Base-by-base conservation (phyloP, 176 grass and related monocot genomes). In the Olyra latifolia region DNA sequence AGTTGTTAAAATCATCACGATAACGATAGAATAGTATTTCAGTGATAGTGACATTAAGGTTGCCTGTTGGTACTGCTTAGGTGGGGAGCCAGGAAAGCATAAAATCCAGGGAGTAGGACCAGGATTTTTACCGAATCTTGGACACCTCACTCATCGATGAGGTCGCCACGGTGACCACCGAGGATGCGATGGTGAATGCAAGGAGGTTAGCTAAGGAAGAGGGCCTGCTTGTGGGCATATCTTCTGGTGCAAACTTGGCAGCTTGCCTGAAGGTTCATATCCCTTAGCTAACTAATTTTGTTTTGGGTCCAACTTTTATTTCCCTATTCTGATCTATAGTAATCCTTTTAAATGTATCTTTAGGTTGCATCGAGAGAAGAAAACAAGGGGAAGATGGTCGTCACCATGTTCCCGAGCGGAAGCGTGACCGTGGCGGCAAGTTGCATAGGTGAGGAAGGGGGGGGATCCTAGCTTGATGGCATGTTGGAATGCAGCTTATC, bases 21-120 rank as follows among this genome's bases (percentile, higher is more conserved):
- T 25, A 80, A 0, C 24, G 9, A 0, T 17, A 56, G 41, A 74
- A 55, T 69, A 71, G n/a, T n/a, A n/a, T n/a, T n/a, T n/a, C n/a
- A n/a, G 23, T 57, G 38, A 57, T 9, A 55, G 3, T 57, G 24
- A 80, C 39, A 80, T n/a, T 27, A 60, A 0, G 60, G 20, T 62
- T 86, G 6, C 12, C 44, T 52, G 66, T 23, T 71, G 29, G 27
- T 75, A 47, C 61, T 35, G 44, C 76, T 80, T 24, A 98, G 95
- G 95, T 63, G 90, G 88, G 2, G 77, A 93, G 12, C 52, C 88
- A 13, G 95, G 92, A 2, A 81, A 54, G 65, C 95, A 98, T 73
- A 94, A 98, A 72, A 98, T 98, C 69, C 92, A 98, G 81, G 95
- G 92, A 63, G 69, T 98, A 20, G 95, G 88, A 10, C 77, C 92